These are phyloP conservation scores for Podosphaera aphanis DNA, from an alignment of 2,329 filamentous ascomycete genomes.

Conservation along the genomic window DNA sequence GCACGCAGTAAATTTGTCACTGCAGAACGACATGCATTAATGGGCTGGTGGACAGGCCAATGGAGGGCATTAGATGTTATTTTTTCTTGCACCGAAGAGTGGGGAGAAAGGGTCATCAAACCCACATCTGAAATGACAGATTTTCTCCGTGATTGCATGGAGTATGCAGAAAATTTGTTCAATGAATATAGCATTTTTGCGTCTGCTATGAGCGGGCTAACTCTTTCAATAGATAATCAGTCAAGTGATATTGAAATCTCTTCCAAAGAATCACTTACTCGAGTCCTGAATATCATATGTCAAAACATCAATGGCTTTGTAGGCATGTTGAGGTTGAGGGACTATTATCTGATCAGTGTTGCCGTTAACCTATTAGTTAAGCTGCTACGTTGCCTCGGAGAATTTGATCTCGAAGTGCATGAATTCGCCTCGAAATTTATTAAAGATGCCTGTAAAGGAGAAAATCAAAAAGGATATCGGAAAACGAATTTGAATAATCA, in stretches of 20 bases:
- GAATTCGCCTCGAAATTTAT: slow-evolving; percentile 35
- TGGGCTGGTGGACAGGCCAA: slow-evolving; percentile 58
- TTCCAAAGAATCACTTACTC: slow-evolving; percentile 20
- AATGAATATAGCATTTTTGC: slow-evolving; percentile 67
- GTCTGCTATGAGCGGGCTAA: slow-evolving; percentile 18
- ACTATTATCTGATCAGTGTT: slow-evolving; percentile 62
- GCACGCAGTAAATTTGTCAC: slow-evolving; percentile 7
- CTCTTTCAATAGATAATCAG: slow-evolving; percentile 15
- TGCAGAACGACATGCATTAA: slow-evolving; percentile 21
- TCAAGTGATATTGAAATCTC: slow-evolving; percentile 11
- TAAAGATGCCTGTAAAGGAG: slow-evolving; percentile 36
- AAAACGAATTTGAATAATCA: slow-evolving; percentile 60
- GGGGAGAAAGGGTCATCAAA: slow-evolving; percentile 42
- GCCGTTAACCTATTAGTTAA: slow-evolving; percentile 67
- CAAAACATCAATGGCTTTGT: slow-evolving; percentile 44
- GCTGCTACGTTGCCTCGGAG: slow-evolving; percentile 57
- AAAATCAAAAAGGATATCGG: slow-evolving; percentile 29
- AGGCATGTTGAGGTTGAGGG: slow-evolving; percentile 75
- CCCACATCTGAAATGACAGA: slow-evolving; percentile 47
- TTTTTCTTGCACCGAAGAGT: slow-evolving; percentile 61
- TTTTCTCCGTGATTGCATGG: slow-evolving; percentile 86
- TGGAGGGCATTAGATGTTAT: slow-evolving; percentile 66
- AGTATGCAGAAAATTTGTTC: slow-evolving; percentile 69
- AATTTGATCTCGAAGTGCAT: slow-evolving; percentile 50
- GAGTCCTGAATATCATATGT: slow-evolving; percentile 40